These are phyloP conservation scores for Botrytis medusae DNA, from an alignment of 2,329 filamentous ascomycete genomes.

Conservation along the genomic window DNA sequence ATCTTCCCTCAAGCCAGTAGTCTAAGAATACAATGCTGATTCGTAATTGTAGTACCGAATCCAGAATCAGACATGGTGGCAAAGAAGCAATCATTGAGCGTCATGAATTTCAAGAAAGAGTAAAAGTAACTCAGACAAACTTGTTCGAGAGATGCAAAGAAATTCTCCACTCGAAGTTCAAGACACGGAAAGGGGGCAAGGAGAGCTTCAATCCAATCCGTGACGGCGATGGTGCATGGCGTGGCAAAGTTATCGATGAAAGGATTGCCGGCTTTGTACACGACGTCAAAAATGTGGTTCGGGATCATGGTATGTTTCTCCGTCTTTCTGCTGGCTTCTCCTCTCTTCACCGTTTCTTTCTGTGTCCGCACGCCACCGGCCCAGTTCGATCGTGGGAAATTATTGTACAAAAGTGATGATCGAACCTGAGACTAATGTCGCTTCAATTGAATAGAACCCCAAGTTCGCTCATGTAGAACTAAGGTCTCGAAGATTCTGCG, in stretches of 20 bases:
- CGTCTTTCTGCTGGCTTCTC: not conserved
- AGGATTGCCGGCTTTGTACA: slow-evolving; percentile 31
- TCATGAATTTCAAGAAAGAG: slow-evolving; percentile 29
- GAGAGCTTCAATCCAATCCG: slow-evolving; percentile 39
- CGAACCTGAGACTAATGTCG: slow-evolving; percentile 26
- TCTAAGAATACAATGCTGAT: slow-evolving; percentile 29
- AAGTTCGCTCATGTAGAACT: slow-evolving; percentile 30
- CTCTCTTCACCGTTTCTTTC: not conserved
- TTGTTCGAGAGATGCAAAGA: slow-evolving; percentile 40
- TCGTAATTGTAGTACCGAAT: slow-evolving; percentile 33
- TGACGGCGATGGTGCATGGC: slow-evolving; percentile 36
- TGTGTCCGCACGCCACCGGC: not conserved
- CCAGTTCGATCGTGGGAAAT: not conserved
- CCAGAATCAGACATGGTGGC: slow-evolving; percentile 26
- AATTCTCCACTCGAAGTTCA: slow-evolving; percentile 40
- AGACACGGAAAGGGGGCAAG: slow-evolving; percentile 39
- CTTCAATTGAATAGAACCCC: slow-evolving; percentile 25
- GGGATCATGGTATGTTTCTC: slow-evolving; percentile 34
- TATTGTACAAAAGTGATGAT: not conserved
- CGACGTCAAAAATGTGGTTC: slow-evolving; percentile 31
- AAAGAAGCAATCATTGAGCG: slow-evolving; percentile 30
- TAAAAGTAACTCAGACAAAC: slow-evolving; percentile 35
- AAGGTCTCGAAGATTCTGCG: slow-evolving; percentile 22
- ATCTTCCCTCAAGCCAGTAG: slow-evolving; percentile 24
- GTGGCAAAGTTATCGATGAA: slow-evolving; percentile 29